Conservation (phyloP, 768 basidiomycete genomes). For the Hericium rajendrae region DNA sequence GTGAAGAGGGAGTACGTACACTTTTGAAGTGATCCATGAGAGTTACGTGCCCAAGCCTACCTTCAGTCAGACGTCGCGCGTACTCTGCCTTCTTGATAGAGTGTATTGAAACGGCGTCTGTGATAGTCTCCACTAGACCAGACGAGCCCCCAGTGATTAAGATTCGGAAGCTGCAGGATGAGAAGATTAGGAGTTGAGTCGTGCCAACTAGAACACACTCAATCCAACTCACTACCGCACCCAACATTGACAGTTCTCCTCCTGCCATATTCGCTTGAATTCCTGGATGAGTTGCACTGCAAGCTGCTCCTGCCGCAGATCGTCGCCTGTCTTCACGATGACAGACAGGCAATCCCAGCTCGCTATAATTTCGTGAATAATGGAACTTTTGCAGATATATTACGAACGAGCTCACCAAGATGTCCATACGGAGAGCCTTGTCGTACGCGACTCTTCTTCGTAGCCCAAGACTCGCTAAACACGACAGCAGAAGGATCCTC, state of each 20-base stretch:
- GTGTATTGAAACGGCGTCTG: conserved; percentile 96
- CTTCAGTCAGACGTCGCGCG: conserved; percentile 73
- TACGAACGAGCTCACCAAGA: conserved; percentile 43
- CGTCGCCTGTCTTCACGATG: conserved; percentile 97
- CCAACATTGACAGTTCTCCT: conserved; percentile 90
- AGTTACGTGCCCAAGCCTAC: conserved; percentile 79
- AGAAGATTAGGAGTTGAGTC: not conserved
- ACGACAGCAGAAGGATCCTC: conserved; percentile 93
- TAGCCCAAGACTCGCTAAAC: conserved; percentile 89
- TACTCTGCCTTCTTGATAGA: conserved; percentile 99
- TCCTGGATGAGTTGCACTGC: conserved; percentile 92
- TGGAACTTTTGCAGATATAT: not conserved
- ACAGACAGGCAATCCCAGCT: conserved; percentile 90
- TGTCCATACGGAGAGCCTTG: conserved; percentile 95
- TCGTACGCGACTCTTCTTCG: conserved; percentile 92
- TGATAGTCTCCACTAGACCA: conserved; percentile 95
- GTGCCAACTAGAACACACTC: not conserved
- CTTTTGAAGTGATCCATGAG: conserved; percentile 87
- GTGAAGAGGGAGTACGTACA: conserved; percentile 33
- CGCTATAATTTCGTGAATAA: conserved; percentile 26
- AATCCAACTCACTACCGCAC: conserved; percentile 61
- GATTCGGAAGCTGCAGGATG: conserved; percentile 73
- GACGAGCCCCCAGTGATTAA: conserved; percentile 89
- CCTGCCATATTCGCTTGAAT: conserved; percentile 90
- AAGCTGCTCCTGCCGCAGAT: conserved; percentile 93